phyloP scores from a whole-genome alignment of 352 stramenopile species.

The Pythium rhizo-oryzae region DNA sequence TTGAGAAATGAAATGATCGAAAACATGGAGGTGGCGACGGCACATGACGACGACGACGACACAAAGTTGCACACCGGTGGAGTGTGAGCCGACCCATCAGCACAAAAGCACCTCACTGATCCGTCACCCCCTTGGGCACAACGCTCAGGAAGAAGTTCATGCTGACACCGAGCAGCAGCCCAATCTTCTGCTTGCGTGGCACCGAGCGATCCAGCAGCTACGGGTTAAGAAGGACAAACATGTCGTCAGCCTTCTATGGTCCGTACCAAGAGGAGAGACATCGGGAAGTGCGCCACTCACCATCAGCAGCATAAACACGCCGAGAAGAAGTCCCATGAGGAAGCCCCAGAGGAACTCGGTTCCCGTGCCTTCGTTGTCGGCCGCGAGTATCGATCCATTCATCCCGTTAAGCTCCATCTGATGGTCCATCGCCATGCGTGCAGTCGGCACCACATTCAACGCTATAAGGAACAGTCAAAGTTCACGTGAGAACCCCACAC shows the following conservation, averaged over 20 bases:
- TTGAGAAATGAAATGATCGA: conserved; percentile 4
- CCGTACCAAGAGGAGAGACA: neutral
- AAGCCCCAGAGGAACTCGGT: conserved; percentile 90
- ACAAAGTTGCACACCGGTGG: neutral
- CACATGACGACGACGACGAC: neutral
- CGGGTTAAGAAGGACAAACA: neutral
- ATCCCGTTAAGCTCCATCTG: conserved; percentile 87
- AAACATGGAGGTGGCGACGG: conserved; percentile 2
- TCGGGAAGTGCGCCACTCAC: conserved; percentile 36
- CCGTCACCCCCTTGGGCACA: conserved; percentile 74
- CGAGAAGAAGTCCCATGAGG: conserved; percentile 84
- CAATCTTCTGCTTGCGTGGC: conserved; percentile 87
- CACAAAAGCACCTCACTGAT: conserved; percentile 35
- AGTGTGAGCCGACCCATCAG: neutral
- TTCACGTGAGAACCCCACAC: neutral
- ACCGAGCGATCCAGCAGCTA: conserved; percentile 87
- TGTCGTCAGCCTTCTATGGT: neutral
- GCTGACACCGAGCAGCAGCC: conserved; percentile 80
- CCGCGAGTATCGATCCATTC: conserved; percentile 80
- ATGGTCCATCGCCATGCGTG: conserved; percentile 70
- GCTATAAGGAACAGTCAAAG: conserved; percentile 36
- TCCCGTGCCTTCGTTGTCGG: conserved; percentile 87
- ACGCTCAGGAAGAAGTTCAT: conserved; percentile 92
- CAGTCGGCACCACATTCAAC: conserved; percentile 77
- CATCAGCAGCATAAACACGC: conserved; percentile 91